Conservation (phyloP, 2,329 filamentous ascomycete species). For the Pseudocercospora ulei region DNA sequence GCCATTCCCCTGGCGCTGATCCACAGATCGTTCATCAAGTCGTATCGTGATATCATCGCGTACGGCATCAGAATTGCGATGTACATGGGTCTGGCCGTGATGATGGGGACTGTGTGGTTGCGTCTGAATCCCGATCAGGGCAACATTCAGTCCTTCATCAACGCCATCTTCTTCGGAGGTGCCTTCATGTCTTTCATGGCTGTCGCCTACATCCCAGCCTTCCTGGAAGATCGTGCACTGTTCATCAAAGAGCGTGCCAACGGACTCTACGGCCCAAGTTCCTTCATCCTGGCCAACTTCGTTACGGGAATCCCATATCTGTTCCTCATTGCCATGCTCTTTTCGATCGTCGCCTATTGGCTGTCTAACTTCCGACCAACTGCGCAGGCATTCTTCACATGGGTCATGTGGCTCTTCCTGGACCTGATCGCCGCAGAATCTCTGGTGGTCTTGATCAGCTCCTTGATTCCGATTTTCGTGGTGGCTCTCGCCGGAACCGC, state of each 20-base stretch:
- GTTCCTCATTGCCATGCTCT: slow-evolving; percentile 64
- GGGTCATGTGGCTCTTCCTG: slow-evolving; percentile 74
- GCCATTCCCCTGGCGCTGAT: slow-evolving; percentile 56
- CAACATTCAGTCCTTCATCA: slow-evolving; percentile 71
- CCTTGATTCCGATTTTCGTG: slow-evolving; percentile 66
- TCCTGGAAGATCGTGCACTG: slow-evolving; percentile 62
- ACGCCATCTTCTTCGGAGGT: slow-evolving; percentile 55
- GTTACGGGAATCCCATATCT: slow-evolving; percentile 69
- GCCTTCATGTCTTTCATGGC: slow-evolving; percentile 46
- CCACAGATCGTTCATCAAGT: slow-evolving; percentile 73
- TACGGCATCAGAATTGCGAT: slow-evolving; percentile 76
- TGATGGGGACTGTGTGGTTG: slow-evolving; percentile 84
- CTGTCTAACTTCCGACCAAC: slow-evolving; percentile 62
- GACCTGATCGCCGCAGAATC: slow-evolving; percentile 73
- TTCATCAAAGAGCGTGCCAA: slow-evolving; percentile 69
- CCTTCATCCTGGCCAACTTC: slow-evolving; percentile 68
- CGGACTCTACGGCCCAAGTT: slow-evolving; percentile 62
- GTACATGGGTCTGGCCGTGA: slow-evolving; percentile 69
- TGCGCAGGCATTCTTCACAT: slow-evolving; percentile 60
- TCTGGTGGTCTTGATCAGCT: slow-evolving; percentile 64
- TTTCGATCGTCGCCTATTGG: slow-evolving; percentile 68
- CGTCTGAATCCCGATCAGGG: slow-evolving; percentile 57
- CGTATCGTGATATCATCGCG: slow-evolving; percentile 70
- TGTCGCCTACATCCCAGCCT: slow-evolving; percentile 70
- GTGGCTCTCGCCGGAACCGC: slow-evolving; percentile 66